Conservation (phyloP, 2,329 filamentous ascomycete species). For the Xylaria arbuscula region DNA sequence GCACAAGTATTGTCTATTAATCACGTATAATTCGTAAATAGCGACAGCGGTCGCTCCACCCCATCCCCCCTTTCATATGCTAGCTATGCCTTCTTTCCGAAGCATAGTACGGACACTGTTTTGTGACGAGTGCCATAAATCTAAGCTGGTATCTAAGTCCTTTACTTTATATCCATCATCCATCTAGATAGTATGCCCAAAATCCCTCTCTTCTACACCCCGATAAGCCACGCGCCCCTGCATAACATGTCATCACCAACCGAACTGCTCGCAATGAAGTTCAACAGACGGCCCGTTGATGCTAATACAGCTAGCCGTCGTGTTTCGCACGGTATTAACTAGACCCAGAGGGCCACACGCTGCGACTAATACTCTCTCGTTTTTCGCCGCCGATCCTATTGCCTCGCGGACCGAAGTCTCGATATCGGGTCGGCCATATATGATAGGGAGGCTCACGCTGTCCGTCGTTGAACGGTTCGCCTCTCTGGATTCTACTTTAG, state of each 20-base stretch:
- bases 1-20: not conserved
- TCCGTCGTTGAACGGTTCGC: conserved; percentile 34
- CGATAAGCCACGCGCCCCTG: not conserved
- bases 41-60: not conserved
- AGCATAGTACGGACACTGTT: not conserved
- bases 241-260: conserved; percentile 51
- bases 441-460: conserved; percentile 47
- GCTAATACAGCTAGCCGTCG: conserved; percentile 57
- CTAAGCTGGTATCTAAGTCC: not conserved
- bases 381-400: conserved; percentile 49
- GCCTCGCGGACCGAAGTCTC: conserved; percentile 53
- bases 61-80: not conserved
- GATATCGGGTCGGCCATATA: conserved; percentile 56
- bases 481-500: conserved; percentile 31
- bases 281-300: conserved; percentile 61
- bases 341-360: conserved; percentile 61
- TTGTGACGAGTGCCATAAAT: not conserved
- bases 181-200: not conserved
- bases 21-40: not conserved
- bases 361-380: conserved; percentile 58
- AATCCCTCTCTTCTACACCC: not conserved
- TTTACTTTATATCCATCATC: not conserved
- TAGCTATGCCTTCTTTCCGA: not conserved
- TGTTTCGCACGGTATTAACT: conserved; percentile 58
- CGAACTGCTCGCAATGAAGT: conserved; percentile 63